Evolutionary conservation across 495 filamentous ascomycete species (phyloP).

Genomic region (Lasiosphaeria hispida): DNA sequence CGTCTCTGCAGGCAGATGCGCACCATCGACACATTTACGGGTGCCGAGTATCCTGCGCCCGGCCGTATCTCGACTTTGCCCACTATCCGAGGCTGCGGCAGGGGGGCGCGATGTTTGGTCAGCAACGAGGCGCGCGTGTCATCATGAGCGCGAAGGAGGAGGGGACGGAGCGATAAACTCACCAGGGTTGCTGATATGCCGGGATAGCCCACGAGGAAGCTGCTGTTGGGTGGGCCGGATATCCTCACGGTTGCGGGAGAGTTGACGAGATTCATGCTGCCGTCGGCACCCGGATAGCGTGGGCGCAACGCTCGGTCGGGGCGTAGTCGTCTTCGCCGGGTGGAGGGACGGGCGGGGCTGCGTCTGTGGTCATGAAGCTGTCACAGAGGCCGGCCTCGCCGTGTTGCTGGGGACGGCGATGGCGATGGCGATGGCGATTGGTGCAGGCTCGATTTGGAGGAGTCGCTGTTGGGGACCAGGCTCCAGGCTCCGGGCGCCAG

Average conservation of each 20-base stretch:
- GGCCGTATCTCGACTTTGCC: slow-evolving; percentile 98
- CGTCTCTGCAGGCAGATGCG: slow-evolving; percentile 89
- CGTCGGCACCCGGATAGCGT: slow-evolving; percentile 21
- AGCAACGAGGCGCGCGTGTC: slow-evolving; percentile 9
- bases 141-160: not conserved
- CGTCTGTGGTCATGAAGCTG: slow-evolving; percentile 27
- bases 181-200: slow-evolving; percentile 98
- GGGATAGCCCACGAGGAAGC: slow-evolving; percentile 93
- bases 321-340: slow-evolving; percentile 14
- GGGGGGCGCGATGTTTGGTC: slow-evolving; percentile 20
- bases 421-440: too few species aligned
- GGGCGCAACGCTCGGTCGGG: slow-evolving; percentile 10
- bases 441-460: too few species aligned
- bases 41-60: slow-evolving; percentile 73
- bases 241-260: slow-evolving; percentile 86
- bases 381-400: slow-evolving; percentile 21
- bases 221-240: slow-evolving; percentile 94
- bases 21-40: slow-evolving; percentile 88
- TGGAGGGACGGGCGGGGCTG: slow-evolving; percentile 14
- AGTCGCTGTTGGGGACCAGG: too few species aligned
- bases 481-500: too few species aligned
- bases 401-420: not conserved
- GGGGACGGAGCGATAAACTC: slow-evolving; percentile 34
- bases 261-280: slow-evolving; percentile 31
- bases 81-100: slow-evolving; percentile 80